These are phyloP conservation scores for Neofusicoccum sp. DNA, from an alignment of 2,329 filamentous ascomycete species.

Conservation along the genomic window DNA sequence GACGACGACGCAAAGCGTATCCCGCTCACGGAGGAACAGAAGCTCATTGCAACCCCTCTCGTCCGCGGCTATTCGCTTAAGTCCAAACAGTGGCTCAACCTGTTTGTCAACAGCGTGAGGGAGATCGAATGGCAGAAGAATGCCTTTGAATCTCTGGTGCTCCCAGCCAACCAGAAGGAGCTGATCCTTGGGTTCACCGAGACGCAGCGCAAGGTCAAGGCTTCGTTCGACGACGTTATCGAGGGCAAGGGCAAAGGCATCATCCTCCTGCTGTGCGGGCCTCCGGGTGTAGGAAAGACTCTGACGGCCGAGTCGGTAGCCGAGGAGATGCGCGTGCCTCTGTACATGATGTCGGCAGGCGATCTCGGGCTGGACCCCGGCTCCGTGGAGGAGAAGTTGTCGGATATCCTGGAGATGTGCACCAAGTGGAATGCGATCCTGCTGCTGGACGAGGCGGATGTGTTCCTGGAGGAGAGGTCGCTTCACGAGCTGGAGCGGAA, in stretches of 20 bases:
- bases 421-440: slow-evolving; percentile 55
- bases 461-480: slow-evolving; percentile 30
- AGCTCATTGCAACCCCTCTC: slow-evolving; percentile 32
- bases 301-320: slow-evolving; percentile 38
- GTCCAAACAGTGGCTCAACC: slow-evolving; percentile 33
- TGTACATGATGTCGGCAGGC: slow-evolving; percentile 52
- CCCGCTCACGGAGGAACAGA: slow-evolving; percentile 31
- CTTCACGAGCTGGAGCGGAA: slow-evolving; percentile 27
- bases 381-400: slow-evolving; percentile 49
- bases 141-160: slow-evolving; percentile 53
- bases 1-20: slow-evolving; percentile 29
- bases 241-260: slow-evolving; percentile 56
- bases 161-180: slow-evolving; percentile 51
- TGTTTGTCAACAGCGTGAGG: slow-evolving; percentile 38
- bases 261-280: slow-evolving; percentile 52
- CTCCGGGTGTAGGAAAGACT: slow-evolving; percentile 57
- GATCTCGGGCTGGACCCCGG: slow-evolving; percentile 52
- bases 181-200: slow-evolving; percentile 52
- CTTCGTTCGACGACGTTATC: slow-evolving; percentile 55
- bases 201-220: slow-evolving; percentile 42
- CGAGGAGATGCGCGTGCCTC: slow-evolving; percentile 50
- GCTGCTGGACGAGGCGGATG: slow-evolving; percentile 55
- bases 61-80: slow-evolving; percentile 34
- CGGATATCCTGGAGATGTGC: slow-evolving; percentile 52
- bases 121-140: slow-evolving; percentile 48